These are phyloP conservation scores for Pseudonitzschia delicatissima DNA, from an alignment of 108 stramenopile genomes.

Conservation along the genomic window DNA sequence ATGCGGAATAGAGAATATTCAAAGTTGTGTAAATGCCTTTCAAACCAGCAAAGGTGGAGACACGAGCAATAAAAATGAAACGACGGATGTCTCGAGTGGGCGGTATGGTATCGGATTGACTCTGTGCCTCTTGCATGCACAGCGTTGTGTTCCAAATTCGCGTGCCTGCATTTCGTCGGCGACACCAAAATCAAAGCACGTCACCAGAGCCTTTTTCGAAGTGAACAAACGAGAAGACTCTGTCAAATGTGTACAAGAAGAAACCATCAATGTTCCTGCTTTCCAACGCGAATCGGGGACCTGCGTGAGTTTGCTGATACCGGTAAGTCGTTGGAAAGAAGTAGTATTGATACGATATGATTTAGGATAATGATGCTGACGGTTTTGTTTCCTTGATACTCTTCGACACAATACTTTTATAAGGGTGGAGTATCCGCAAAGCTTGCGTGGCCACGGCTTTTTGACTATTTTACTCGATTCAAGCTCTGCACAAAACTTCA, in stretches of 20 bases:
- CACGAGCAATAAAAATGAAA: neutral
- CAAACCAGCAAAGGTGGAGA: constrained; percentile 53
- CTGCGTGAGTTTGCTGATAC: constrained; percentile 68
- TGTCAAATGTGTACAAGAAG: constrained; percentile 34
- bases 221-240: constrained; percentile 66
- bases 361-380: neutral
- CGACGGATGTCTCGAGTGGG: constrained; percentile 26
- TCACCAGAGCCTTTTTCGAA: constrained; percentile 48
- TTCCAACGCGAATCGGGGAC: constrained; percentile 59
- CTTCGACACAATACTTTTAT: neutral
- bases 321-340: constrained; percentile 44
- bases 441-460: constrained; percentile 73
- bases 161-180: constrained; percentile 64
- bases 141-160: constrained; percentile 75
- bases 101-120: constrained; percentile 68
- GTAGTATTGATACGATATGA: neutral
- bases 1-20: constrained; percentile 77
- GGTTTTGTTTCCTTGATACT: neutral
- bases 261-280: constrained; percentile 32
- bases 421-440: constrained; percentile 64
- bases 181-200: constrained; percentile 30
- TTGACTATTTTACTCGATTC: constrained; percentile 76
- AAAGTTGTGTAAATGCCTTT: constrained; percentile 78
- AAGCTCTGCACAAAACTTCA: constrained; percentile 57
- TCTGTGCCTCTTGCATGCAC: constrained; percentile 79